phyloP scores from a whole-genome alignment of 73 alveolate genomes.

The Paraurostyla sp. region DNA sequence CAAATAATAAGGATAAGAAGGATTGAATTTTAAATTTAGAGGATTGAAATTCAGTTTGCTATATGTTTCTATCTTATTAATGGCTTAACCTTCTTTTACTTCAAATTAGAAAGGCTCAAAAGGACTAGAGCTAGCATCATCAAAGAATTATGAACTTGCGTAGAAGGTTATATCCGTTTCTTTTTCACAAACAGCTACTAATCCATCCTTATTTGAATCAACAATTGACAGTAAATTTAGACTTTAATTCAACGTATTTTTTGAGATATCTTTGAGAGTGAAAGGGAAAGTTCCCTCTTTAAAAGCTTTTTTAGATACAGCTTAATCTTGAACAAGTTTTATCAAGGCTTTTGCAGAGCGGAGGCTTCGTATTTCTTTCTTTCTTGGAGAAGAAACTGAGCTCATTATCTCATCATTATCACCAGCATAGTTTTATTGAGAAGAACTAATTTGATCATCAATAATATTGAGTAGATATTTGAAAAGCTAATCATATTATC shows the following conservation, averaged over 20 bases:
- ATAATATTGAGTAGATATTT: not conserved
- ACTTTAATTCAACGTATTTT: not conserved
- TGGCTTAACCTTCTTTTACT: slow-evolving; percentile 19
- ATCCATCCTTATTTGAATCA: slow-evolving; percentile 42
- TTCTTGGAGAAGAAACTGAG: slow-evolving; percentile 17
- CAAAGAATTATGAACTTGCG: slow-evolving; percentile 26
- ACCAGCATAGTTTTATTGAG: not conserved
- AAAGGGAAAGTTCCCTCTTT: slow-evolving; percentile 9
- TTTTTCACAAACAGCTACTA: slow-evolving; percentile 47
- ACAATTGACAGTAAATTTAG: not conserved
- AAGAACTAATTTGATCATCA: not conserved
- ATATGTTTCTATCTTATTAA: slow-evolving; percentile 22
- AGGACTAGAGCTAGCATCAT: not conserved
- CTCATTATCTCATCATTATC: slow-evolving; percentile 21
- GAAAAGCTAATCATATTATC: not conserved
- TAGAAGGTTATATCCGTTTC: slow-evolving; percentile 12
- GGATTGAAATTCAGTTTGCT: slow-evolving; percentile 2
- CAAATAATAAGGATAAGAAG: not conserved
- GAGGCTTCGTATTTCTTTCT: not conserved
- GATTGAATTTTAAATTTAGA: slow-evolving; percentile 25
- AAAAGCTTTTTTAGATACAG: not conserved
- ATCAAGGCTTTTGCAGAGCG: not conserved
- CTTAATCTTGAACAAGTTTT: not conserved
- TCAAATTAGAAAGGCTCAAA: not conserved
- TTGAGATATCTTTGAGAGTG: not conserved